Conservation (phyloP, 1,284 basidiomycete species). For the Trametes versicolor region DNA sequence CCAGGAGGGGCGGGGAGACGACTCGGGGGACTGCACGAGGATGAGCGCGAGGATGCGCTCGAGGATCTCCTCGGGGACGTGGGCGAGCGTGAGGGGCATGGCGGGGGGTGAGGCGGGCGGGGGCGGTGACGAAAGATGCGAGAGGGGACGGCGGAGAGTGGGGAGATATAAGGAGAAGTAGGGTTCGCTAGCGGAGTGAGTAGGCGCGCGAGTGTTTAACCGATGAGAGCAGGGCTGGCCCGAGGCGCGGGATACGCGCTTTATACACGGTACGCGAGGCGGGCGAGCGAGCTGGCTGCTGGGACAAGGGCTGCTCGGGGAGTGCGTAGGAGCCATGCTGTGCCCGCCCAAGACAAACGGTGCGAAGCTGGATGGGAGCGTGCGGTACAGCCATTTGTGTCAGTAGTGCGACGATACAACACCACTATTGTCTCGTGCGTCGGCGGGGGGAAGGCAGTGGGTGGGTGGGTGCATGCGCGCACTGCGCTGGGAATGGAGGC, state of each 20-base stretch:
- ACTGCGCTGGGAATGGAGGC: slow-evolving; percentile 1
- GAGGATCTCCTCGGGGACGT: slow-evolving; percentile 66
- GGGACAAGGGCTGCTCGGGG: slow-evolving; percentile 30
- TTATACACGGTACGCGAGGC: slow-evolving; percentile 21
- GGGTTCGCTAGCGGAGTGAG: slow-evolving; percentile 21
- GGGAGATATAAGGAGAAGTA: slow-evolving; percentile 30
- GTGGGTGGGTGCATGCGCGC: not conserved
- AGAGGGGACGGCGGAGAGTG: slow-evolving; percentile 20
- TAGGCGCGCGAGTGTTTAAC: slow-evolving; percentile 32
- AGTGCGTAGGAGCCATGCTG: not conserved
- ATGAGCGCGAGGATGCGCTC: slow-evolving; percentile 58
- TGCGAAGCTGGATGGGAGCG: not conserved
- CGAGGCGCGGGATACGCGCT: slow-evolving; percentile 30
- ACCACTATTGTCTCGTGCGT: slow-evolving; percentile 9
- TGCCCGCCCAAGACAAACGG: slow-evolving; percentile 9
- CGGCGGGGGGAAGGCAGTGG: not conserved
- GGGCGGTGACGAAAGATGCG: slow-evolving; percentile 11
- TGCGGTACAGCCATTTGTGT: slow-evolving; percentile 7
- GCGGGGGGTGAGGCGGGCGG: slow-evolving; percentile 7
- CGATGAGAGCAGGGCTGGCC: slow-evolving; percentile 30
- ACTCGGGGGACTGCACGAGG: slow-evolving; percentile 41
- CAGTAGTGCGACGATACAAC: not conserved
- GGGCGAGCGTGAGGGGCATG: slow-evolving; percentile 42
- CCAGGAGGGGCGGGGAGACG: slow-evolving; percentile 42
- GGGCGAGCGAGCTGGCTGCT: slow-evolving; percentile 17